Evolutionary conservation across 2,329 filamentous ascomycete species (phyloP).

Genomic region (Colletotrichum tamarilloi): DNA sequence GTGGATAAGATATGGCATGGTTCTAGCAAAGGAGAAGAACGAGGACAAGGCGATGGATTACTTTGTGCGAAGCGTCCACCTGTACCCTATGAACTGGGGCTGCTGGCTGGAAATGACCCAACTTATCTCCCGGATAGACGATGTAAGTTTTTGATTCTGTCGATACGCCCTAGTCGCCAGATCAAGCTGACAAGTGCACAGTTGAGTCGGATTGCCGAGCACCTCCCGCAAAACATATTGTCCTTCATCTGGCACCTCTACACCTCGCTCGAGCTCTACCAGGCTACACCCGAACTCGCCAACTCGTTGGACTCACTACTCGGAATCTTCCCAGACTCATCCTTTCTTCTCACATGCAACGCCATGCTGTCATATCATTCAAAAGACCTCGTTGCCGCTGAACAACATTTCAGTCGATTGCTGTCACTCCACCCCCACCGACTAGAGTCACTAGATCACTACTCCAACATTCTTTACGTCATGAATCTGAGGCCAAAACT

Average conservation of each 20-base stretch:
- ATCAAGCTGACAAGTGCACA: conserved; percentile 51
- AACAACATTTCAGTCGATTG: conserved; percentile 79
- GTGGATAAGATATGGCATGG: conserved; percentile 78
- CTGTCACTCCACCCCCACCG: conserved; percentile 80
- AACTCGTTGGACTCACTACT: conserved; percentile 82
- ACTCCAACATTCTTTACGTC: conserved; percentile 97
- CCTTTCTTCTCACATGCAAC: conserved; percentile 90
- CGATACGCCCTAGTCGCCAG: neutral
- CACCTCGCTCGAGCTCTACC: conserved; percentile 91
- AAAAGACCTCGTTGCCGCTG: conserved; percentile 79
- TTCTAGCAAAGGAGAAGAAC: conserved; percentile 91
- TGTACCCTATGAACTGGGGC: conserved; percentile 96
- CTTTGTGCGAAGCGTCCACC: conserved; percentile 87
- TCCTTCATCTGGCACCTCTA: conserved; percentile 94
- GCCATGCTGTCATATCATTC: conserved; percentile 91
- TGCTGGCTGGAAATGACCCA: conserved; percentile 94
- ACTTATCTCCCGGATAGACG: conserved; percentile 82
- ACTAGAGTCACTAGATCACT: conserved; percentile 92
- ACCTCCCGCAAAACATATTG: conserved; percentile 89
- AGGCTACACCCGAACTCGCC: conserved; percentile 81
- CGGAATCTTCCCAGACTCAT: conserved; percentile 85
- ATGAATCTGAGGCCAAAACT: conserved; percentile 89
- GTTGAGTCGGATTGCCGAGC: conserved; percentile 77
- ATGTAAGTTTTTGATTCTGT: conserved; percentile 65
- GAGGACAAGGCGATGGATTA: conserved; percentile 86